A percentile compares a stretch with the other conserved stretches of the same genome.
These are phyloP conservation scores for Lolium perenne DNA, from an alignment of 176 grass and related monocot genomes.

Conservation along the genomic window DNA sequence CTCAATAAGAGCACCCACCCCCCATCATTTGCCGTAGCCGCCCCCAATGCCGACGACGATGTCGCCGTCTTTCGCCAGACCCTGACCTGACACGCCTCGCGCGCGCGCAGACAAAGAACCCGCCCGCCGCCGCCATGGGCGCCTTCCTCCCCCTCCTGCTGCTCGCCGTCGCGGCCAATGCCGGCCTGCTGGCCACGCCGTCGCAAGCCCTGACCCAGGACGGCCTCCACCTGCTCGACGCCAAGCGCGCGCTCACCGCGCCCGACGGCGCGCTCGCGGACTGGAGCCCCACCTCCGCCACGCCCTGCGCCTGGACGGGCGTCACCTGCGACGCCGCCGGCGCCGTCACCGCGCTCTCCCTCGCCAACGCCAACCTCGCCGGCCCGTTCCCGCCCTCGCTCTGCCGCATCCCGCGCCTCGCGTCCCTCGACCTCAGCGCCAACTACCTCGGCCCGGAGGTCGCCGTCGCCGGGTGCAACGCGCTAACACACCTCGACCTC, in stretches of 20 bases:
- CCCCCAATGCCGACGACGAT: constrained; percentile 38
- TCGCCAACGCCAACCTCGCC: constrained; percentile 33
- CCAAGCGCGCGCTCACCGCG: constrained; percentile 60
- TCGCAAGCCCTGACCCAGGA: constrained; percentile 53
- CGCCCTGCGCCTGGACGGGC: constrained; percentile 77
- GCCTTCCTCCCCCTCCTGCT: constrained; percentile 35
- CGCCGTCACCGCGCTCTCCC: constrained; percentile 45
- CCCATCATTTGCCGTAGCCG: constrained; percentile 29
- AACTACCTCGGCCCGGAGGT: constrained; percentile 86
- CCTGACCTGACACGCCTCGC: background rate
- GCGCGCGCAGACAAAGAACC: background rate
- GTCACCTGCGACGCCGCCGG: constrained; percentile 39
- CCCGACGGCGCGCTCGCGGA: constrained; percentile 11
- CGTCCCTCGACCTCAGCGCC: constrained; percentile 41
- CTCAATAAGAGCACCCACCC: constrained; percentile 35
- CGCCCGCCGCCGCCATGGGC: background rate
- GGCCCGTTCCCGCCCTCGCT: constrained; percentile 74
- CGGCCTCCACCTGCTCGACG: constrained; percentile 56
- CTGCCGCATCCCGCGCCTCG: constrained; percentile 65
- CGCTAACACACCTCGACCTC: constrained; percentile 67
- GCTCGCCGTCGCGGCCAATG: constrained; percentile 17
- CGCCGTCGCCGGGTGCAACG: constrained; percentile 24
- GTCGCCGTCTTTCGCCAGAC: constrained; percentile 18
- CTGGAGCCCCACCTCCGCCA: constrained; percentile 57
- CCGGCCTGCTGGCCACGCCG: background rate